phyloP scores from a whole-genome alignment of 2,329 filamentous ascomycete species.

The Neopestalotiopsis rosae region DNA sequence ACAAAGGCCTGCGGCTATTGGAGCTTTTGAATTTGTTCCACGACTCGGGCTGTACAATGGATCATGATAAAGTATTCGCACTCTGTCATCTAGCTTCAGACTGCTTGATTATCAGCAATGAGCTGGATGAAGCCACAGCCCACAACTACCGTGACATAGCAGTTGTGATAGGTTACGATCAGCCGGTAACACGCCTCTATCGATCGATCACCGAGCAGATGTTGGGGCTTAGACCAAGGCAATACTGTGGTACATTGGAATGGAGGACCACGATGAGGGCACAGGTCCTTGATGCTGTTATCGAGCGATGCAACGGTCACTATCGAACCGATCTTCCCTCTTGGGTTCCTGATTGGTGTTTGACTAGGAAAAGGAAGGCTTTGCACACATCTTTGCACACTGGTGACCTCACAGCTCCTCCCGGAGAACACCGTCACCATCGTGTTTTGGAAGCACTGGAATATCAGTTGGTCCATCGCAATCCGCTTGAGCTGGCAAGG shows the following conservation, averaged over 20 bases:
- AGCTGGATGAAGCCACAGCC: background rate
- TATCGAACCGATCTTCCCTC: background rate
- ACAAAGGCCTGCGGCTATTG: background rate
- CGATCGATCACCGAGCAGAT: background rate
- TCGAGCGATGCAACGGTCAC: background rate
- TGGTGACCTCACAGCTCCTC: too few relatives aligned
- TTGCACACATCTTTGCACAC: too few relatives aligned
- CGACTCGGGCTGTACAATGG: background rate
- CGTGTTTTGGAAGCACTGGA: too few relatives aligned
- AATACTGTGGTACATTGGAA: too few relatives aligned
- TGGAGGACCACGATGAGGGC: too few relatives aligned
- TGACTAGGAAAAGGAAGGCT: background rate
- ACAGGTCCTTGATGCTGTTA: background rate
- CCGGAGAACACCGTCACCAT: too few relatives aligned
- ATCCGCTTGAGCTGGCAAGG: too few relatives aligned
- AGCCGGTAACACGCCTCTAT: background rate
- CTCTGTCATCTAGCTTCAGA: background rate
- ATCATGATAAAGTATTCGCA: background rate
- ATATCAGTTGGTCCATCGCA: too few relatives aligned
- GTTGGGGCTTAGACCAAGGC: background rate
- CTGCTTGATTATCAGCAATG: background rate
- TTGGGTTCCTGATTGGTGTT: background rate
- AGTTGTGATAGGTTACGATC: background rate
- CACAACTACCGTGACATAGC: background rate
- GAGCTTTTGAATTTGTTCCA: background rate